These are phyloP conservation scores for Neonectria sp. DNA, from an alignment of 2,329 filamentous ascomycete genomes.

Conservation along the genomic window DNA sequence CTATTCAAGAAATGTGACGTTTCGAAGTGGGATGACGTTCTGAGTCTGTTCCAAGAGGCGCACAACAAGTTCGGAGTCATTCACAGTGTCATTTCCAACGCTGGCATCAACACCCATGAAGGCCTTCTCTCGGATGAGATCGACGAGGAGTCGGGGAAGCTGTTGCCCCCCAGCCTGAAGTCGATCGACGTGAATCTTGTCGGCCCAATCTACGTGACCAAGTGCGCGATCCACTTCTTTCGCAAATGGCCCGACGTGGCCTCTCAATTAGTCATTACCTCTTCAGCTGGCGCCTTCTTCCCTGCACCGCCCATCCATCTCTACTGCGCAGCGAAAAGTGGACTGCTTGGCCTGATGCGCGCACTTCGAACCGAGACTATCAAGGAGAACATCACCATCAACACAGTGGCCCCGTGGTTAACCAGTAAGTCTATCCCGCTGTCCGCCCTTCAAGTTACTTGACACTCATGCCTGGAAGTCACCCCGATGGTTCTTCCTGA, in stretches of 20 bases:
- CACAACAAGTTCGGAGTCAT: constrained; percentile 4
- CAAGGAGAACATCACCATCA: constrained; percentile 9
- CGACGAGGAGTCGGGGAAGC: background rate
- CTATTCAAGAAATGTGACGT: constrained; percentile 7
- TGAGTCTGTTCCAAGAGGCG: constrained; percentile 4
- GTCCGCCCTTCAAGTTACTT: background rate
- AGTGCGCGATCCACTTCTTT: constrained; percentile 5
- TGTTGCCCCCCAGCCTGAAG: constrained; percentile 4
- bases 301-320: constrained; percentile 10
- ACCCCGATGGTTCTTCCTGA: constrained; percentile 7
- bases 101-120: constrained; percentile 10
- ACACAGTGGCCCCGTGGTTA: constrained; percentile 3
- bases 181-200: constrained; percentile 13
- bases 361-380: background rate
- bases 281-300: constrained; percentile 12
- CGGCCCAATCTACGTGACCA: constrained; percentile 1
- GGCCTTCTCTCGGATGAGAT: background rate
- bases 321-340: constrained; percentile 7
- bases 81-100: constrained; percentile 9
- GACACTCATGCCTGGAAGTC: background rate
- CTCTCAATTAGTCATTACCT: constrained; percentile 4
- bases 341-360: constrained; percentile 7
- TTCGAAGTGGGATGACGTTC: constrained; percentile 5
- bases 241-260: constrained; percentile 4
- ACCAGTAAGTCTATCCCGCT: constrained; percentile 4